Evolutionary conservation across 2,329 filamentous ascomycete genomes (phyloP).

Genomic region (Verticillium isaacii): DNA sequence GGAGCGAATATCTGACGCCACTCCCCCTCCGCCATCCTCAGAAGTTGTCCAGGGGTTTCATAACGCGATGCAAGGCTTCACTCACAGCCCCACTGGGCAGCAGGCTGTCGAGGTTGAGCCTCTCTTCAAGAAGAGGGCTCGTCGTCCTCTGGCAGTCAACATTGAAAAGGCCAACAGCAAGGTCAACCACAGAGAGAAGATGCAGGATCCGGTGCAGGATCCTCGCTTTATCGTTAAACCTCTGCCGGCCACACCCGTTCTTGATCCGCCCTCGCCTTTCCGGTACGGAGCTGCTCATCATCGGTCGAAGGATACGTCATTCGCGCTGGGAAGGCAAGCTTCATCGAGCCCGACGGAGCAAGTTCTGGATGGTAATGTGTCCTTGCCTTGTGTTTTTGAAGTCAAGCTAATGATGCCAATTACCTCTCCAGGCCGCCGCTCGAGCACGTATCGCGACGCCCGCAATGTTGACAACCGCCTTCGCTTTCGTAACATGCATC

Average conservation of each 20-base stretch:
- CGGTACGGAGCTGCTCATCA: not conserved
- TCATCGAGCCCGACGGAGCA: not conserved
- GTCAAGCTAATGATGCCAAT: too few species aligned
- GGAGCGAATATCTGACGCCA: not conserved
- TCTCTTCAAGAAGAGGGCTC: not conserved
- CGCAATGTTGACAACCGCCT: too few species aligned
- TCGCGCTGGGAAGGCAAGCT: not conserved
- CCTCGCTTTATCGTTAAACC: constrained; percentile 2
- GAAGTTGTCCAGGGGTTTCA: not conserved
- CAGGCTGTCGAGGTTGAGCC: not conserved
- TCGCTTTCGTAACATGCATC: too few species aligned
- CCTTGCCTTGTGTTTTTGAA: too few species aligned
- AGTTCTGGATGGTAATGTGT: not conserved
- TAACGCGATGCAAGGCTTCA: not conserved
- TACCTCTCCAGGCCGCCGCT: too few species aligned
- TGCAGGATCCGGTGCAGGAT: constrained; percentile 13
- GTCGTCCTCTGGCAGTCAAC: not conserved
- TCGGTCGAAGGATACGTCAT: not conserved
- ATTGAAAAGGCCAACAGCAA: not conserved
- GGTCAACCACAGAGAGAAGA: constrained; percentile 15
- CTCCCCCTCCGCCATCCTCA: not conserved
- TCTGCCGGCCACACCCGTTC: constrained; percentile 4
- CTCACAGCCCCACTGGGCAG: not conserved
- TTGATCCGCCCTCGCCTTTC: not conserved
- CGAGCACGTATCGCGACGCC: too few species aligned